Base-by-base conservation (phyloP, 2,329 filamentous ascomycete genomes). In the Botrytis aclada region DNA sequence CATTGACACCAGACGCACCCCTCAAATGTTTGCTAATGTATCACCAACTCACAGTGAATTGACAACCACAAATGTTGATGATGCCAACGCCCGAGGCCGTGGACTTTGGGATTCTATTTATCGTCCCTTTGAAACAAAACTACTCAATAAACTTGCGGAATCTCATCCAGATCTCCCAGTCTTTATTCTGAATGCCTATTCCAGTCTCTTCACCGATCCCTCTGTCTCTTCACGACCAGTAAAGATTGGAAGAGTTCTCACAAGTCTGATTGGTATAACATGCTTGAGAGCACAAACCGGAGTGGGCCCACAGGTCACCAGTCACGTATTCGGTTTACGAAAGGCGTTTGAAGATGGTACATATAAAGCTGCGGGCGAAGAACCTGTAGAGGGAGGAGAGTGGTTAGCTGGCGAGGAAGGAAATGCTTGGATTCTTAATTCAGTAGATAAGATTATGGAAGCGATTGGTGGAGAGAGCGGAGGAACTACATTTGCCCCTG, bases 131-230 rank as follows among this genome's bases (percentile, higher is more conserved):
- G 90, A 92, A 80, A 83, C 83, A 22, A 95, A 94, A 82, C 86
- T 97, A 9, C 85, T 89, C 73, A 83, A 85, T 69, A 93, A 92
- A 82, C 88, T 97, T 1, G 92, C 88, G 0, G 85, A 86, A n/a
- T 89, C 90, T 18, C 93, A 97, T 80, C 93, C 93, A 0, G 93
- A 96, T 80, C 83, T 97, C 37, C 93, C 93, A 0, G 91, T 95
- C 4, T 90, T 93, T 79, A 96, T 97, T 77, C 84, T 96, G 22
- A 87, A 86, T 69, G 91, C 95, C 80, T 97, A 97, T 80, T 90
- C 90, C 0, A 88, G 88, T 1, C 81, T 96, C 20, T 88, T 97
- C 54, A 87, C 91, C 0, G 91, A 96, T 77, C 93, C 92, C 1
- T 81, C 85, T 0, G 78, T 77, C 4, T 81, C 82, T 22, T 72